Evolutionary conservation across 768 basidiomycete genomes (phyloP).

Genomic region (Kwoniella europaea): DNA sequence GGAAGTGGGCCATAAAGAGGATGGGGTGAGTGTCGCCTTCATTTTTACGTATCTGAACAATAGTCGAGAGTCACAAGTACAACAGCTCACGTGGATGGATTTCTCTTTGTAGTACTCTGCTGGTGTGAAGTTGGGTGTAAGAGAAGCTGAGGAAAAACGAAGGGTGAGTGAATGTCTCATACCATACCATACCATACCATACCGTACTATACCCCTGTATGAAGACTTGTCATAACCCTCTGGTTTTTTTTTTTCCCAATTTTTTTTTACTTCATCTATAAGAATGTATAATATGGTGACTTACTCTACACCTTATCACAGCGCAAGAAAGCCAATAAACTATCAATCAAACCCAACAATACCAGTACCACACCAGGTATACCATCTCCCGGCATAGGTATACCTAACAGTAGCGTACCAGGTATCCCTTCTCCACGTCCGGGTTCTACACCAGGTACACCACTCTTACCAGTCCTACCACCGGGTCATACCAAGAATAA

Average conservation of each 20-base stretch:
- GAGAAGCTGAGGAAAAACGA: slow-evolving; percentile 42
- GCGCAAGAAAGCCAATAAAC: slow-evolving; percentile 16
- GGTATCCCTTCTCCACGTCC: slow-evolving; percentile 2
- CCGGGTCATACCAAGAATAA: slow-evolving; percentile 4
- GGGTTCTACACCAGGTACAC: slow-evolving; percentile 31
- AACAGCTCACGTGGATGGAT: neutral
- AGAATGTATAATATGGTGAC: too few relatives aligned
- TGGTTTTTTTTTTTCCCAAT: too few relatives aligned
- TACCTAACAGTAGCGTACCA: too few relatives aligned
- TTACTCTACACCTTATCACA: neutral
- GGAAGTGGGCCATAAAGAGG: slow-evolving; percentile 38
- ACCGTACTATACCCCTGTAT: neutral
- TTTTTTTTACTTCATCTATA: too few relatives aligned
- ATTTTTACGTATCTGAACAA: neutral
- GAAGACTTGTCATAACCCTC: too few relatives aligned
- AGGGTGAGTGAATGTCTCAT: slow-evolving; percentile 27
- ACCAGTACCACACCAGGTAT: neutral
- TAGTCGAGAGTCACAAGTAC: too few relatives aligned
- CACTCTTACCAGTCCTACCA: slow-evolving; percentile 32
- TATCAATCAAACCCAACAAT: slow-evolving; percentile 6
- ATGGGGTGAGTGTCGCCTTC: slow-evolving; percentile 38
- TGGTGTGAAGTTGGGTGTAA: slow-evolving; percentile 41
- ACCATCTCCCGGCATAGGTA: neutral
- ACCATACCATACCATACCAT: neutral
- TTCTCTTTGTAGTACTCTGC: slow-evolving; percentile 35